Evolutionary conservation across 2,329 filamentous ascomycete genomes (phyloP).

Genomic region (Colletotrichum spinosum): DNA sequence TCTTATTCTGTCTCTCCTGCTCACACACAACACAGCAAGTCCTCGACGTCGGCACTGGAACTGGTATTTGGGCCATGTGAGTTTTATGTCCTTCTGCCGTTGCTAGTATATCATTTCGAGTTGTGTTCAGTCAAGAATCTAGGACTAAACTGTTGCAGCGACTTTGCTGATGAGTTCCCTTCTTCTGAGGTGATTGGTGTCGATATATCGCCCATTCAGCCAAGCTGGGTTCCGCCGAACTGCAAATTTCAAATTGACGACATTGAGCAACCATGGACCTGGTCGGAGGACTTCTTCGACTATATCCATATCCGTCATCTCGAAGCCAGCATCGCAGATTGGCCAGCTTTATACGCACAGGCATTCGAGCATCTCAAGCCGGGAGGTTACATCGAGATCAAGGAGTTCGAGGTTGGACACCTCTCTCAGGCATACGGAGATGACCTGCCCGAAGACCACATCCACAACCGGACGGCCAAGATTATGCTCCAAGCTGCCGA

Average conservation of each 20-base stretch:
- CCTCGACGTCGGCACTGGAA: slow-evolving; percentile 56
- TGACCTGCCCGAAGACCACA: not conserved
- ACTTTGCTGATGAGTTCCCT: slow-evolving; percentile 58
- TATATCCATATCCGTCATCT: slow-evolving; percentile 71
- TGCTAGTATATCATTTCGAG: not conserved
- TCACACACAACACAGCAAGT: slow-evolving; percentile 44
- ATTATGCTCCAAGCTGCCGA: not conserved
- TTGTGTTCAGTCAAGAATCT: not conserved
- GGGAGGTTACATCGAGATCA: slow-evolving; percentile 47
- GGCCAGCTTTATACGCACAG: slow-evolving; percentile 65
- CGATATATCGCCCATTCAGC: slow-evolving; percentile 68
- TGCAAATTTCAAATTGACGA: slow-evolving; percentile 52
- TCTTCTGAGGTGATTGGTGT: slow-evolving; percentile 59
- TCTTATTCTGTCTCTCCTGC: not conserved
- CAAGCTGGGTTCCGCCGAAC: slow-evolving; percentile 50
- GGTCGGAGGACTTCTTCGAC: slow-evolving; percentile 57
- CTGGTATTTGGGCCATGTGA: slow-evolving; percentile 57
- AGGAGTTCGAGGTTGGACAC: slow-evolving; percentile 42
- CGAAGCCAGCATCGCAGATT: slow-evolving; percentile 68
- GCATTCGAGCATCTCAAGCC: slow-evolving; percentile 61
- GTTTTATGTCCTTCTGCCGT: not conserved
- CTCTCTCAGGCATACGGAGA: slow-evolving; percentile 19
- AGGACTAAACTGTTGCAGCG: slow-evolving; percentile 50
- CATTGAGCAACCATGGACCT: slow-evolving; percentile 54
- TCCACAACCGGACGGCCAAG: not conserved